Evolutionary conservation across 2,329 filamentous ascomycete genomes (phyloP).

Genomic region (Penicillium sp.): DNA sequence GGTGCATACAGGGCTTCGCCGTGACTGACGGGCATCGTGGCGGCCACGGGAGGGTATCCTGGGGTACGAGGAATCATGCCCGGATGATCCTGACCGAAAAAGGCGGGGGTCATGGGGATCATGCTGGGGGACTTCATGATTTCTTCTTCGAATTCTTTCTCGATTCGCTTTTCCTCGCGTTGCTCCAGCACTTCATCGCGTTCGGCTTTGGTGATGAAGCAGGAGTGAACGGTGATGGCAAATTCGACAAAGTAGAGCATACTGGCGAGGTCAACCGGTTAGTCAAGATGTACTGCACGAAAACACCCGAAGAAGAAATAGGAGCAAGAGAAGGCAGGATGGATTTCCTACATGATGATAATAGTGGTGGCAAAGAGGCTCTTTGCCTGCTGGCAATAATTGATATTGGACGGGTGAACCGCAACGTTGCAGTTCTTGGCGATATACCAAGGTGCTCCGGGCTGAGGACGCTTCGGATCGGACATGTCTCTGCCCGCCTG

Average conservation of each 20-base stretch:
- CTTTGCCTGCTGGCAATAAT: slow-evolving; percentile 58
- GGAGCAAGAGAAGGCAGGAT: no score
- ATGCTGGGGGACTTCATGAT: slow-evolving; percentile 35
- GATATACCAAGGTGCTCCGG: slow-evolving; percentile 58
- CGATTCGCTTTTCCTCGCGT: slow-evolving; percentile 32
- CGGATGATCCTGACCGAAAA: slow-evolving; percentile 12
- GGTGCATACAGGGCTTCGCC: slow-evolving; percentile 11
- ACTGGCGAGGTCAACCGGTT: slow-evolving; percentile 26
- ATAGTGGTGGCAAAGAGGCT: slow-evolving; percentile 51
- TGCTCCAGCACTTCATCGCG: slow-evolving; percentile 28
- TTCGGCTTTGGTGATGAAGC: slow-evolving; percentile 40
- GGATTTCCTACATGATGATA: slow-evolving; percentile 45
- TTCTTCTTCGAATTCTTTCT: slow-evolving; percentile 39
- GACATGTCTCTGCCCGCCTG: slow-evolving; percentile 55
- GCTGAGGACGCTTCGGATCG: slow-evolving; percentile 49
- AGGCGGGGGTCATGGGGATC: slow-evolving; percentile 28
- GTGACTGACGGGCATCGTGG: slow-evolving; percentile 4
- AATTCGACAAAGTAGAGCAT: slow-evolving; percentile 47
- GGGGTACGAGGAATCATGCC: slow-evolving; percentile 18
- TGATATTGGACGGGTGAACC: slow-evolving; percentile 39
- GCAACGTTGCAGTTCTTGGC: slow-evolving; percentile 55
- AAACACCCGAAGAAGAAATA: no score
- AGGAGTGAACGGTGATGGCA: slow-evolving; percentile 44
- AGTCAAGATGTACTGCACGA: no score
- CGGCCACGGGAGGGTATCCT: slow-evolving; percentile 30